phyloP scores from a whole-genome alignment of 2,329 filamentous ascomycete species.

The Xylaria multiplex region DNA sequence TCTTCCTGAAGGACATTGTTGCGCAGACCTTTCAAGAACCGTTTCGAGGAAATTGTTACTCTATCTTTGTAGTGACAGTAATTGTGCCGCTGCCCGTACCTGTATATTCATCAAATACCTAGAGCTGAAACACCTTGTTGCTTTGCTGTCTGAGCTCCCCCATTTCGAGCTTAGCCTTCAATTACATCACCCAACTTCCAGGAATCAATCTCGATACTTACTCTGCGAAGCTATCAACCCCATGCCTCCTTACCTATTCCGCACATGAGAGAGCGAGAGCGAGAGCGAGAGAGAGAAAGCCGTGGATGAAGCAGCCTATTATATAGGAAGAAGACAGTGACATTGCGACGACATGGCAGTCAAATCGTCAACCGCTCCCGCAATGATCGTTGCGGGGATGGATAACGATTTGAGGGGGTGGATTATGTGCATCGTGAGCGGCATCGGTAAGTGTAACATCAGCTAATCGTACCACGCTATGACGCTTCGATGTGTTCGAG shows the following conservation, averaged over 20 bases:
- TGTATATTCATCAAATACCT: constrained; percentile 6
- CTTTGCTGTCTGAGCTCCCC: not conserved
- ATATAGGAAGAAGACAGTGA: constrained; percentile 37
- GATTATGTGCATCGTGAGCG: constrained; percentile 90
- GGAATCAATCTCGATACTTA: constrained; percentile 7
- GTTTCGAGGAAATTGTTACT: constrained; percentile 5
- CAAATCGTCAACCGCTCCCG: constrained; percentile 33
- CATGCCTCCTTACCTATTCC: constrained; percentile 37
- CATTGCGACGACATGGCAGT: constrained; percentile 33
- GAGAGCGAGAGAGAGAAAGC: constrained; percentile 32
- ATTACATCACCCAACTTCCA: not conserved
- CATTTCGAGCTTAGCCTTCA: not conserved
- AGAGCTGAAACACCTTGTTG: not conserved
- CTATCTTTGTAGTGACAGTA: not conserved
- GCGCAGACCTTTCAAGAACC: constrained; percentile 10
- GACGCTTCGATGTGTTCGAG: not conserved
- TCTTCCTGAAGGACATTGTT: not conserved
- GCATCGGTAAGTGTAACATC: constrained; percentile 65
- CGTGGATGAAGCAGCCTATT: constrained; percentile 26
- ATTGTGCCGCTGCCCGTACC: not conserved
- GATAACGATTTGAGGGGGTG: constrained; percentile 90
- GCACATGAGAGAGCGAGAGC: constrained; percentile 15
- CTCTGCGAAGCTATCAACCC: constrained; percentile 7
- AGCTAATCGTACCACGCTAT: constrained; percentile 20
- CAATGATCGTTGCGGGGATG: constrained; percentile 57